Percentiles rank a stretch among this genome's conserved stretches.
phyloP scores from a whole-genome alignment of 2,329 filamentous ascomycete genomes.

The Microsporum ferrugineum region DNA sequence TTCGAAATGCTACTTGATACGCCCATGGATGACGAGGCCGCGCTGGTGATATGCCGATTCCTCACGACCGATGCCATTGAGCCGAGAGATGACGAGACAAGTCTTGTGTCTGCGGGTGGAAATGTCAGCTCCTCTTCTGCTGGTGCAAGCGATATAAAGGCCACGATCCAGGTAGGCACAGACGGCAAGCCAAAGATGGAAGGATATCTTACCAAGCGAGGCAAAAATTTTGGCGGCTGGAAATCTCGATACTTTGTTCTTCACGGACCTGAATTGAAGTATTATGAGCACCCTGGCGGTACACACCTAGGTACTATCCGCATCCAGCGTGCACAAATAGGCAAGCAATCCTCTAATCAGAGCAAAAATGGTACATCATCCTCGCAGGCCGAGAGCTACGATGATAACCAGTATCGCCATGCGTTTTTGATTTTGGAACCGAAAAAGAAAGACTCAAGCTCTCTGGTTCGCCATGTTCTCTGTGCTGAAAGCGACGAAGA shows the following conservation, averaged over 20 bases:
- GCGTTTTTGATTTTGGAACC: constrained; percentile 91
- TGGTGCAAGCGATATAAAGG: constrained; percentile 13
- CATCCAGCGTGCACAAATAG: constrained; percentile 79
- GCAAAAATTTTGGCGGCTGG: constrained; percentile 98
- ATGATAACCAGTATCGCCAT: constrained; percentile 90
- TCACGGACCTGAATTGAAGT: constrained; percentile 63
- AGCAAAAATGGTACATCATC: constrained; percentile 48
- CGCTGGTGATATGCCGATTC: constrained; percentile 75
- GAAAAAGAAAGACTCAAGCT: constrained; percentile 86
- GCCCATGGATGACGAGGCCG: constrained; percentile 63
- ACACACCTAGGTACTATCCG: constrained; percentile 90
- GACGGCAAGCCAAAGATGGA: constrained; percentile 62
- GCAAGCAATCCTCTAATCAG: constrained; percentile 64
- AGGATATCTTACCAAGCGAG: constrained; percentile 89
- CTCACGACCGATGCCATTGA: constrained; percentile 57
- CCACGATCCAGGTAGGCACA: constrained; percentile 37
- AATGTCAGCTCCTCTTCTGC: constrained; percentile 14
- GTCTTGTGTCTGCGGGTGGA: constrained; percentile 33
- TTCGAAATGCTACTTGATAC: constrained; percentile 77
- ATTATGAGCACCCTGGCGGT: constrained; percentile 84
- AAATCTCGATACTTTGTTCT: constrained; percentile 69
- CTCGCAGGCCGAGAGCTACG: constrained; percentile 52
- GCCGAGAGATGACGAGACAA: constrained; percentile 42
- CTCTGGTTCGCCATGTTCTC: constrained; percentile 80
- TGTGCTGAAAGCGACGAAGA: constrained; percentile 92